phyloP scores from a whole-genome alignment of 768 basidiomycete species.

The Tylopilus balloui region DNA sequence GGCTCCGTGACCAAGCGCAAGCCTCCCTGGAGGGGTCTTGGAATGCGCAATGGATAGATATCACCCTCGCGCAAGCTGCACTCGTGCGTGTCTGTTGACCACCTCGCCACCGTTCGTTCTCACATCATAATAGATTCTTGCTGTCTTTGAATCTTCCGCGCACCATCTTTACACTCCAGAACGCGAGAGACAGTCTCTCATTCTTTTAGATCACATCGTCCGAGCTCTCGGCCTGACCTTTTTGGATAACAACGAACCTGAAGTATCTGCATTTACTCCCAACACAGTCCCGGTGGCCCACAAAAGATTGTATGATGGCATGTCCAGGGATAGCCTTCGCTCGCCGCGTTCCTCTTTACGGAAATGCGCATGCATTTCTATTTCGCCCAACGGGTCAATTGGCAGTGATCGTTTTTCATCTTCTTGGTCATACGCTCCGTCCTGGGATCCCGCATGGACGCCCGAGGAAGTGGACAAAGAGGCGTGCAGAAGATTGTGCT shows the following conservation, averaged over 20 bases:
- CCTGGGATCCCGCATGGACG: constrained; percentile 62
- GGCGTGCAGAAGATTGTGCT: constrained; percentile 71
- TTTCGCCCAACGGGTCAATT: constrained; percentile 32
- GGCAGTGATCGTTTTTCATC: constrained; percentile 34
- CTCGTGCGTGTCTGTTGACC: constrained; percentile 40
- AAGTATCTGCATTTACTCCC: constrained; percentile 48
- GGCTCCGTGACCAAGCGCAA: constrained; percentile 55
- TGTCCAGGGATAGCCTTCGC: constrained; percentile 22
- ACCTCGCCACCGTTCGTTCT: constrained; percentile 2
- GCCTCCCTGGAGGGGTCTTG: constrained; percentile 48
- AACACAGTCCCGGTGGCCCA: constrained; percentile 48
- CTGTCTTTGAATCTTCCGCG: constrained; percentile 72
- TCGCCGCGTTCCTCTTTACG: constrained; percentile 28
- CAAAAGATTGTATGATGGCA: constrained; percentile 27
- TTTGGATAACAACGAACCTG: constrained; percentile 52
- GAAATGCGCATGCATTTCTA: constrained; percentile 47
- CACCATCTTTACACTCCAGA: constrained; percentile 61
- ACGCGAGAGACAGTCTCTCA: constrained; percentile 49
- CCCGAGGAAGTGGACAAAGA: constrained; percentile 55
- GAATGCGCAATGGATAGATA: constrained; percentile 50
- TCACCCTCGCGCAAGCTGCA: constrained; percentile 68
- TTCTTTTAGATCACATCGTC: constrained; percentile 62
- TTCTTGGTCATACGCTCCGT: constrained; percentile 47
- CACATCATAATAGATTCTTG: constrained; percentile 50
- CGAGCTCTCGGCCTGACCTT: constrained; percentile 49